A percentile compares a stretch with the other conserved stretches of the same genome.
These are phyloP conservation scores for Hypoxylon fuscum DNA, from an alignment of 495 filamentous ascomycete species.

Conservation along the genomic window DNA sequence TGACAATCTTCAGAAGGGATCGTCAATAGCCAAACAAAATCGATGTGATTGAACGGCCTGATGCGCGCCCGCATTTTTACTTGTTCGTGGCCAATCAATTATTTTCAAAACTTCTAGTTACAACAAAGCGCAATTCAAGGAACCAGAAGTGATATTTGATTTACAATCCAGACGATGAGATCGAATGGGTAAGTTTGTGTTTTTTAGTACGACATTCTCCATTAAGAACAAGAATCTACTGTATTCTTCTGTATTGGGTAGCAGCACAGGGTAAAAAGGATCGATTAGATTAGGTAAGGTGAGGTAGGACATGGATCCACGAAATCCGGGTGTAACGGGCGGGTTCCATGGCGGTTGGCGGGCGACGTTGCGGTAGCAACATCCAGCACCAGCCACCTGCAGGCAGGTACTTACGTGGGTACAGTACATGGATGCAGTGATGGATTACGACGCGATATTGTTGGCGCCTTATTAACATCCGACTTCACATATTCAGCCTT, in stretches of 20 bases:
- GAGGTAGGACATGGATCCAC: too few species aligned
- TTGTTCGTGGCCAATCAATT: slow-evolving; percentile 9
- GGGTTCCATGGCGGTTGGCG: slow-evolving; percentile 2
- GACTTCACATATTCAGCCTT: slow-evolving; percentile 6
- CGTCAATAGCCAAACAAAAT: slow-evolving; percentile 24
- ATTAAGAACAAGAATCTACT: too few species aligned
- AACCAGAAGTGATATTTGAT: slow-evolving; percentile 19
- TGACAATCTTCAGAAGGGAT: slow-evolving; percentile 7
- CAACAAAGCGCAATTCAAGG: slow-evolving; percentile 1
- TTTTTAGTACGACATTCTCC: too few species aligned
- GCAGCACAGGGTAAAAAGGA: too few species aligned
- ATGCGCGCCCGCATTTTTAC: slow-evolving; percentile 17
- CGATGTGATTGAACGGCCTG: slow-evolving; percentile 10
- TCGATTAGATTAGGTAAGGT: too few species aligned
- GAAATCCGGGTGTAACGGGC: slow-evolving; percentile 2
- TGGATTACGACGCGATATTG: slow-evolving; percentile 31
- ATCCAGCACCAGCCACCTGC: slow-evolving; percentile 9
- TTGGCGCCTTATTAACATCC: slow-evolving; percentile 34
- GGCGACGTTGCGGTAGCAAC: slow-evolving; percentile 31
- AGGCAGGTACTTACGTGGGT: slow-evolving; percentile 17
- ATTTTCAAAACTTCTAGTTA: neutral
- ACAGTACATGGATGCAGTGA: too few species aligned
- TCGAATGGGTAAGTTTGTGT: too few species aligned
- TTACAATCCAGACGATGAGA: too few species aligned
- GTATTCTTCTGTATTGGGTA: too few species aligned